phyloP scores from a whole-genome alignment of 306 rosid species.

The Quercus berberidifolia region DNA sequence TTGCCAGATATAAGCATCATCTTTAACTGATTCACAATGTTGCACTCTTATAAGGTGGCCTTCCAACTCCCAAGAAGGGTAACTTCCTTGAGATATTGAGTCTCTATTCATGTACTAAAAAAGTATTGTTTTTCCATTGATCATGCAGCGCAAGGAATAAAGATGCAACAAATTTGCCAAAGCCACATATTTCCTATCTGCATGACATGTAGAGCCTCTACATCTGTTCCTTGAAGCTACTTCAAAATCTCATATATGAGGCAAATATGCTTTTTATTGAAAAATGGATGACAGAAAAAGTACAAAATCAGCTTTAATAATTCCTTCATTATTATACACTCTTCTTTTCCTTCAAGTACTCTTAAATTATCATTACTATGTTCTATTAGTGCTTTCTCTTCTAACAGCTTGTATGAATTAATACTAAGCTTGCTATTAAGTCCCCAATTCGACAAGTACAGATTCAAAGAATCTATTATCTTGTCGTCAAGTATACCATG shows the following conservation, averaged over 20 bases:
- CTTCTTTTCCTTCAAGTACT: too few relatives aligned
- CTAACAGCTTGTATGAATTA: not conserved
- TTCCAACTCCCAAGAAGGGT: not conserved
- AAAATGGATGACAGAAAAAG: too few relatives aligned
- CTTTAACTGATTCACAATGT: not conserved
- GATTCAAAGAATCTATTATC: not conserved
- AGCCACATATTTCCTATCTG: not conserved
- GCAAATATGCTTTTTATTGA: not conserved
- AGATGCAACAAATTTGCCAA: too few relatives aligned
- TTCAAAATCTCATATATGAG: not conserved
- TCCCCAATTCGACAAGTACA: not conserved
- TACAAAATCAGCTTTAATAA: too few relatives aligned
- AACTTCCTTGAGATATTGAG: not conserved
- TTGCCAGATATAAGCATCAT: not conserved
- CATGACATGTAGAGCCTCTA: not conserved
- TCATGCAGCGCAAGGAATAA: not conserved
- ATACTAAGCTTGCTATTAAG: not conserved
- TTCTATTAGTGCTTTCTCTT: too few relatives aligned
- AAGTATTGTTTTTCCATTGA: not conserved
- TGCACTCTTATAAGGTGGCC: not conserved
- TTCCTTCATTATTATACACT: too few relatives aligned
- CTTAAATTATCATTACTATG: too few relatives aligned
- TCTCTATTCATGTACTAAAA: not conserved
- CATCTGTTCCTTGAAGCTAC: not conserved
- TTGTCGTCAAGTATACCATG: not conserved